Conservation (phyloP, 495 filamentous ascomycete genomes). For the Talaromyces wortmannii region DNA sequence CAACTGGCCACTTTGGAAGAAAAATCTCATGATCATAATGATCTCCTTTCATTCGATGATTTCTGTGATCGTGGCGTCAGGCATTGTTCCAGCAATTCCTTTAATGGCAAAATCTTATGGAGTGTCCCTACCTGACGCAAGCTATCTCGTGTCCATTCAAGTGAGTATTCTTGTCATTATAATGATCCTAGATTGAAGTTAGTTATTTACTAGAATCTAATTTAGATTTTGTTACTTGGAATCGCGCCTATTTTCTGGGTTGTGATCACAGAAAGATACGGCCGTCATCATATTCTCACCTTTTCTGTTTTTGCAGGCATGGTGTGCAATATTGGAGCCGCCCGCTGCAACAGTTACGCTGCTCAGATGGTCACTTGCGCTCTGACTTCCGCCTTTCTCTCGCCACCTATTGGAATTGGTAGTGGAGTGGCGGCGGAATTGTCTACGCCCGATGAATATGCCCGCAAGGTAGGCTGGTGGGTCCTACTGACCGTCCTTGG, state of each 20-base stretch:
- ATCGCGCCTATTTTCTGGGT: conserved; percentile 27
- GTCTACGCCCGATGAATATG: conserved; percentile 36
- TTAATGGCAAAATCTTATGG: conserved; percentile 19
- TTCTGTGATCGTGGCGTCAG: conserved; percentile 31
- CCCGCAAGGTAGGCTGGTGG: conserved; percentile 40
- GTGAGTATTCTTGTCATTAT: conserved; percentile 14
- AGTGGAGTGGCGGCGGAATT: conserved; percentile 40
- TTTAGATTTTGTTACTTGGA: no score
- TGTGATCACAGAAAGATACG: conserved; percentile 32
- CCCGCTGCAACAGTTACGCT: conserved; percentile 13
- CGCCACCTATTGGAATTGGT: conserved; percentile 28
- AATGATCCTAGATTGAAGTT: neutral
- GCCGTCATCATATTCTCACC: conserved; percentile 28
- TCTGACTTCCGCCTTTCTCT: conserved; percentile 31
- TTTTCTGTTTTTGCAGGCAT: conserved; percentile 20
- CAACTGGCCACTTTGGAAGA: no score
- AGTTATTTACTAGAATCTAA: neutral
- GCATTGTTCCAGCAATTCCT: conserved; percentile 32
- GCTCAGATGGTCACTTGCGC: conserved; percentile 20
- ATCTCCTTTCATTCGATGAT: conserved; percentile 34
- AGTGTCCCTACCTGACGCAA: conserved; percentile 16
- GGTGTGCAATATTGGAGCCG: conserved; percentile 22
- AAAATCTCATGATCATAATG: conserved; percentile 28
- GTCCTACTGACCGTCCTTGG: conserved; percentile 18
- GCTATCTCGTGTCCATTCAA: conserved; percentile 26